phyloP scores from a whole-genome alignment of 331 rosid genomes.

The Malus hybrid region DNA sequence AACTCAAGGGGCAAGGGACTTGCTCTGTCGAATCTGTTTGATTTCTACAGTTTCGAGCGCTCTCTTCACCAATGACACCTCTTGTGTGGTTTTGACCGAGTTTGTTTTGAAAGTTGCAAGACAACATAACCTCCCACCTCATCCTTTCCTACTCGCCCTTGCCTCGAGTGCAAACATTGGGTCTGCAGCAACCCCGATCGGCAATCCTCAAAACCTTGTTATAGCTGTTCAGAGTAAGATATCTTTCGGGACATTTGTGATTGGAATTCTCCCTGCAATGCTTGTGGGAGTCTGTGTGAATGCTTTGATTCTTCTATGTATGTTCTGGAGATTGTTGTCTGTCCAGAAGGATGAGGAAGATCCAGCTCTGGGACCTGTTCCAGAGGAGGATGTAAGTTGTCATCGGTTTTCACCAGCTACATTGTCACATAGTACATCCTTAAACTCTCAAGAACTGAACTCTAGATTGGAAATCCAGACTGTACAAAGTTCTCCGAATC shows the following conservation, averaged over 20 bases:
- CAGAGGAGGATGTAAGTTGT: too few relatives aligned
- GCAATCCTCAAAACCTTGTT: constrained; percentile 86
- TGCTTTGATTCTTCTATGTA: constrained; percentile 45
- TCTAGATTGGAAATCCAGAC: constrained; percentile 18
- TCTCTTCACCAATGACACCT: constrained; percentile 30
- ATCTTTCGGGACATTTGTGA: constrained; percentile 55
- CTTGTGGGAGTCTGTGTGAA: constrained; percentile 58
- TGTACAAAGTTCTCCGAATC: constrained; percentile 28
- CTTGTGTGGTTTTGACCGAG: too few relatives aligned
- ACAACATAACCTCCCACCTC: too few relatives aligned
- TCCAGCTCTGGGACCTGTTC: neutral
- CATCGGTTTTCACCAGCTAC: constrained; percentile 26
- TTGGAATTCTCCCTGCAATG: constrained; percentile 79
- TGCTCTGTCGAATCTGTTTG: constrained; percentile 66
- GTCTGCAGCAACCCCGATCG: constrained; percentile 88
- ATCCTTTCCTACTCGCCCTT: constrained; percentile 56
- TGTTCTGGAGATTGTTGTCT: constrained; percentile 60
- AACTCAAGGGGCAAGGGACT: constrained; percentile 73
- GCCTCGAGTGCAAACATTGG: constrained; percentile 93
- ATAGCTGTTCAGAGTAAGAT: constrained; percentile 75
- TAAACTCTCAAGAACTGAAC: constrained; percentile 50
- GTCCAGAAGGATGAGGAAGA: constrained; percentile 55
- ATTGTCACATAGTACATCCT: constrained; percentile 54
- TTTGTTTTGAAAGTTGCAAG: too few relatives aligned
- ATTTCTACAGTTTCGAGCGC: constrained; percentile 84